These are phyloP conservation scores for Lentinula sp. DNA, from an alignment of 768 basidiomycete genomes.

Conservation along the genomic window DNA sequence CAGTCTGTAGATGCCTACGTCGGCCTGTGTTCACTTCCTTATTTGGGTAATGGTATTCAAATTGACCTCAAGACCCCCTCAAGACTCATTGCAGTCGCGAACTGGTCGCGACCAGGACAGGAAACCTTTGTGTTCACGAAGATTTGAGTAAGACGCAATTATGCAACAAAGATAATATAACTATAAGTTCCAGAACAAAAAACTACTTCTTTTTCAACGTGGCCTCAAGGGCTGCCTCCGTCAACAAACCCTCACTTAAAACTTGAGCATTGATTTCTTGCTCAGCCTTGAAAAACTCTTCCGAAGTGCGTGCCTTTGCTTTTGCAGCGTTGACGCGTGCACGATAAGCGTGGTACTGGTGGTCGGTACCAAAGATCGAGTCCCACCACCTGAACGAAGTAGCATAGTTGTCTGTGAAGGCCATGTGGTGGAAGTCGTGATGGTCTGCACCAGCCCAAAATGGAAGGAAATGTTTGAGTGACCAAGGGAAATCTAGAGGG, in stretches of 20 bases:
- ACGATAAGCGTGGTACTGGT: constrained; percentile 81
- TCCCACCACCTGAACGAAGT: constrained; percentile 98
- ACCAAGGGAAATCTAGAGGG: constrained; percentile 90
- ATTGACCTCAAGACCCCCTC: no score
- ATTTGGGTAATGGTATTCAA: no score
- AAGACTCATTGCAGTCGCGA: no score
- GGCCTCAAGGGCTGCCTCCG: constrained; percentile 1
- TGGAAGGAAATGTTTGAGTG: constrained; percentile 82
- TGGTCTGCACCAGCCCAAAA: constrained; percentile 98
- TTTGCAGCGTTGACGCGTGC: constrained; percentile 60
- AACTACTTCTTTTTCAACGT: neutral
- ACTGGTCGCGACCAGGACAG: no score
- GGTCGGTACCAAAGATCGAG: constrained; percentile 82
- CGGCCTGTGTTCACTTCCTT: no score
- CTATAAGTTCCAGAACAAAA: neutral
- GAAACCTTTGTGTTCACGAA: no score
- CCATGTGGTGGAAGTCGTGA: constrained; percentile 98
- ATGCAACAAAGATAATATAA: no score
- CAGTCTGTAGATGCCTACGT: no score
- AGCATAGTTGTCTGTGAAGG: constrained; percentile 89
- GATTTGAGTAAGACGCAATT: no score
- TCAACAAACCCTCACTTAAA: neutral
- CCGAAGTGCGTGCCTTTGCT: constrained; percentile 16
- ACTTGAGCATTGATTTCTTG: constrained; percentile 1
- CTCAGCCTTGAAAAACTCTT: constrained; percentile 5